A percentile compares a stretch with the other conserved stretches of the same genome.
Evolutionary conservation across 2,329 filamentous ascomycete species (phyloP).

Genomic region (Hawksworthiomyces lignivorus): DNA sequence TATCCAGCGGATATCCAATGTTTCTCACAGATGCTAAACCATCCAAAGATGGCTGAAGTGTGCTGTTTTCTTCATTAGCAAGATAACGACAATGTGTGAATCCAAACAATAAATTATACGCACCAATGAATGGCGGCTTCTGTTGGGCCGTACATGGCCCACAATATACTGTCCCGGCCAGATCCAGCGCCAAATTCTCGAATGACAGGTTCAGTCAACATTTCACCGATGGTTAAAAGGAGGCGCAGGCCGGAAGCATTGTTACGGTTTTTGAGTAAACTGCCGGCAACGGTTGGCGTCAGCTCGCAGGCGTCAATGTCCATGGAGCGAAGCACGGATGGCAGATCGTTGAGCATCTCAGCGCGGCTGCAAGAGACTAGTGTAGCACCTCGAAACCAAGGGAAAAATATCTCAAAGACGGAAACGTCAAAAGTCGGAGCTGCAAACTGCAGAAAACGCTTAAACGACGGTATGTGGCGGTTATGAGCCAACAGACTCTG

Average conservation of each 20-base stretch:
- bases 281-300: slow-evolving; percentile 79
- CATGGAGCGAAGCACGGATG: slow-evolving; percentile 55
- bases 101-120: too few species aligned
- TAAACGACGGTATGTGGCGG: slow-evolving; percentile 65
- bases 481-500: slow-evolving; percentile 80
- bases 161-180: slow-evolving; percentile 56
- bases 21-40: slow-evolving; percentile 51
- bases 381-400: slow-evolving; percentile 64
- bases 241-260: slow-evolving; percentile 62
- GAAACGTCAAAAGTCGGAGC: slow-evolving; percentile 91
- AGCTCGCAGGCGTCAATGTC: slow-evolving; percentile 78
- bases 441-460: slow-evolving; percentile 82
- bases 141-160: slow-evolving; percentile 92
- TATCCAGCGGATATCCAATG: slow-evolving; percentile 72
- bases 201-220: slow-evolving; percentile 73
- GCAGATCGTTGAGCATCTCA: slow-evolving; percentile 67
- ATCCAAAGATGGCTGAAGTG: slow-evolving; percentile 57
- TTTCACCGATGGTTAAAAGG: slow-evolving; percentile 84
- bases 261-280: slow-evolving; percentile 59
- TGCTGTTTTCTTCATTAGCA: slow-evolving; percentile 36
- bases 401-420: slow-evolving; percentile 92
- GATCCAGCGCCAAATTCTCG: slow-evolving; percentile 64
- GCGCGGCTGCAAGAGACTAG: slow-evolving; percentile 63
- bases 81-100: too few species aligned
- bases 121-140: slow-evolving; percentile 83